These are phyloP conservation scores for Aspergillus japonicus DNA, from an alignment of 2,329 filamentous ascomycete genomes.

Conservation along the genomic window DNA sequence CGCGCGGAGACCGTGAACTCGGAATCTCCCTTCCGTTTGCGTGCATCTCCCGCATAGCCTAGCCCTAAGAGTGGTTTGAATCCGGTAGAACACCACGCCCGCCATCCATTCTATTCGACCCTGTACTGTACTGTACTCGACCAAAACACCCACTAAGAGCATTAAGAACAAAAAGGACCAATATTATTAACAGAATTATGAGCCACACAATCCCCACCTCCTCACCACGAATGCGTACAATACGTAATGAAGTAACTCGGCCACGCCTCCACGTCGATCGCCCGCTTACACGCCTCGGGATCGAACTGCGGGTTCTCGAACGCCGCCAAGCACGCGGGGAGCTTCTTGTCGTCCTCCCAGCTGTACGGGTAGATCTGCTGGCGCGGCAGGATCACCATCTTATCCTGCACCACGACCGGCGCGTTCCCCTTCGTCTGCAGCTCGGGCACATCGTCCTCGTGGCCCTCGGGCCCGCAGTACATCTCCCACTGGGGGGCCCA, in stretches of 20 bases:
- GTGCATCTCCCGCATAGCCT: neutral
- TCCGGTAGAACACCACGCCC: no score
- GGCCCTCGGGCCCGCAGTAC: constrained; percentile 12
- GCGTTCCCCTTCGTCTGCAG: neutral
- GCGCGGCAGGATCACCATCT: constrained; percentile 17
- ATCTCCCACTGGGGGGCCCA: constrained; percentile 13
- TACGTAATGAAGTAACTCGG: constrained; percentile 26
- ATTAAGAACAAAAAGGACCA: no score
- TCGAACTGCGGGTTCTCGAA: constrained; percentile 18
- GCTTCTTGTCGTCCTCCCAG: constrained; percentile 19
- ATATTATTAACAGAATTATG: neutral
- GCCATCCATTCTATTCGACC: no score
- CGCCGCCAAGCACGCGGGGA: constrained; percentile 16
- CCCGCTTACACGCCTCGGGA: constrained; percentile 18
- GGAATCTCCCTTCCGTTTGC: neutral
- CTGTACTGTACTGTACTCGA: no score
- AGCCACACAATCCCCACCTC: neutral
- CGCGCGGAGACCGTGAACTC: neutral
- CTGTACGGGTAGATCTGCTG: constrained; percentile 23
- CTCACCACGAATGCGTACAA: constrained; percentile 24
- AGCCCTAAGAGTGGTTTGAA: neutral
- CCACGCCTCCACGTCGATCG: constrained; percentile 23
- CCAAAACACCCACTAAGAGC: no score
- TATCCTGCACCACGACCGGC: neutral
- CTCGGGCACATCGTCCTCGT: neutral